These are phyloP conservation scores for Blastocystis sp. DNA, from an alignment of 352 stramenopile genomes.

Conservation along the genomic window DNA sequence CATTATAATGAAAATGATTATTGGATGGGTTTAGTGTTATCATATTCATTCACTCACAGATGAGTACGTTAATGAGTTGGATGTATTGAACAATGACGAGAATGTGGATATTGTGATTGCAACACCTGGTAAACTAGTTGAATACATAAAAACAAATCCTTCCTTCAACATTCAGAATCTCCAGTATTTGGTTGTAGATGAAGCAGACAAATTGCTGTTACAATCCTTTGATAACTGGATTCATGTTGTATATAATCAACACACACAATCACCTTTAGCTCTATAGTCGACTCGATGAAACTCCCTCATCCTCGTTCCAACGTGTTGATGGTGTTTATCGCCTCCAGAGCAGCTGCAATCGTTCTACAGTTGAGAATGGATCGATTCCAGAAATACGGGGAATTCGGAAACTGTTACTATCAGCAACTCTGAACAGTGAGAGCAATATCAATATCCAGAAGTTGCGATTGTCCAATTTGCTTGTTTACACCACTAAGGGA, in stretches of 20 bases:
- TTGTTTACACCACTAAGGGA: conserved; percentile 42
- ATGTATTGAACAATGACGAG: conserved; percentile 22
- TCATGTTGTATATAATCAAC: not conserved
- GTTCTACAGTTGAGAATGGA: not conserved
- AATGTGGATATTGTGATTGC: conserved; percentile 49
- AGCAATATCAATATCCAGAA: conserved; percentile 59
- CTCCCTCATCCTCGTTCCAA: not conserved
- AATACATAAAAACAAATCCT: conserved; percentile 55
- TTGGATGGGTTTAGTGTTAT: conserved; percentile 7
- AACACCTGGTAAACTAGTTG: conserved; percentile 50
- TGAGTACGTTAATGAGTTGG: not conserved
- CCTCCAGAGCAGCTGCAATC: not conserved
- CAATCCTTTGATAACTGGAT: conserved; percentile 59
- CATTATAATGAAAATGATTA: conserved; percentile 23
- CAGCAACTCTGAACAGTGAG: conserved; percentile 47
- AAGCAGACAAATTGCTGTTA: conserved; percentile 50
- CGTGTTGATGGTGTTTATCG: not conserved
- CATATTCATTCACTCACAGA: conserved; percentile 9
- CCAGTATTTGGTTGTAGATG: conserved; percentile 52
- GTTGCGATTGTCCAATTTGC: conserved; percentile 27
- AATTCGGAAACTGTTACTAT: conserved; percentile 32
- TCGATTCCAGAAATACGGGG: not conserved
- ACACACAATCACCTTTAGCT: not conserved
- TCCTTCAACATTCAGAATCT: conserved; percentile 41
- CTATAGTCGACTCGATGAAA: conserved; percentile 26